A percentile compares a stretch with the other conserved stretches of the same genome.
These are phyloP conservation scores for Parascedosporium putredinis DNA, from an alignment of 2,329 filamentous ascomycete species.

Conservation along the genomic window DNA sequence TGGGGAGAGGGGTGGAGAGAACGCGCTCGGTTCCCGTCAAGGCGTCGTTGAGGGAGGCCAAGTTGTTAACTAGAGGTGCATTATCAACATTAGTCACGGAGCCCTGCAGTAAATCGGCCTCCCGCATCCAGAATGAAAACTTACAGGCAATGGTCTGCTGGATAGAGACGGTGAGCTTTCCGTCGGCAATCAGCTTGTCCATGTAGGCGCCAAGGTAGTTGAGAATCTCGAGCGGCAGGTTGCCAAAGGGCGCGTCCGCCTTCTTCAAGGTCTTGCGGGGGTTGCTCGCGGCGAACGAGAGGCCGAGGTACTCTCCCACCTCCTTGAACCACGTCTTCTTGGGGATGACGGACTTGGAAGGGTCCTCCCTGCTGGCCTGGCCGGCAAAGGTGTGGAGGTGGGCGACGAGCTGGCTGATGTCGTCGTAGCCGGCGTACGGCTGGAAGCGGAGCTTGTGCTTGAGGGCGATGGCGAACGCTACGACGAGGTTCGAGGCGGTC, in stretches of 20 bases:
- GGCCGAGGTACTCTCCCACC: constrained; percentile 61
- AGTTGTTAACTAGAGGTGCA: constrained; percentile 32
- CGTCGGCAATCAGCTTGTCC: constrained; percentile 46
- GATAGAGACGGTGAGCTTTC: constrained; percentile 43
- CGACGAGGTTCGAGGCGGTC: constrained; percentile 64
- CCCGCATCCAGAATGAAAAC: no score
- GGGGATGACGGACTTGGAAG: constrained; percentile 18
- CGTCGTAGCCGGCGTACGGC: constrained; percentile 66
- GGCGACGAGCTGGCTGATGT: constrained; percentile 58
- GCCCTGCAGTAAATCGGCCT: no score
- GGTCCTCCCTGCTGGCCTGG: constrained; percentile 32
- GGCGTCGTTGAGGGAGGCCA: constrained; percentile 60
- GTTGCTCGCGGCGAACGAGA: constrained; percentile 68
- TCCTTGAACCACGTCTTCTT: constrained; percentile 49
- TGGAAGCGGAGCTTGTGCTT: constrained; percentile 81
- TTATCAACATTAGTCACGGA: neutral
- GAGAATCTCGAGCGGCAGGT: constrained; percentile 73
- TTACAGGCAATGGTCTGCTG: constrained; percentile 45
- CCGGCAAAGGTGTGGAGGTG: constrained; percentile 69
- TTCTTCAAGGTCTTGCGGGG: constrained; percentile 69
- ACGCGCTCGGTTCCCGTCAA: constrained; percentile 66
- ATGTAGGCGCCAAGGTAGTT: constrained; percentile 60
- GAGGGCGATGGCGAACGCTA: constrained; percentile 63
- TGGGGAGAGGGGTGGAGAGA: constrained; percentile 69
- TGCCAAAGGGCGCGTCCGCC: constrained; percentile 62